Percentiles rank a stretch among this genome's conserved stretches.
These are phyloP conservation scores for Paulownia fortunei DNA, from an alignment of 257 asterid species.

Conservation along the genomic window DNA sequence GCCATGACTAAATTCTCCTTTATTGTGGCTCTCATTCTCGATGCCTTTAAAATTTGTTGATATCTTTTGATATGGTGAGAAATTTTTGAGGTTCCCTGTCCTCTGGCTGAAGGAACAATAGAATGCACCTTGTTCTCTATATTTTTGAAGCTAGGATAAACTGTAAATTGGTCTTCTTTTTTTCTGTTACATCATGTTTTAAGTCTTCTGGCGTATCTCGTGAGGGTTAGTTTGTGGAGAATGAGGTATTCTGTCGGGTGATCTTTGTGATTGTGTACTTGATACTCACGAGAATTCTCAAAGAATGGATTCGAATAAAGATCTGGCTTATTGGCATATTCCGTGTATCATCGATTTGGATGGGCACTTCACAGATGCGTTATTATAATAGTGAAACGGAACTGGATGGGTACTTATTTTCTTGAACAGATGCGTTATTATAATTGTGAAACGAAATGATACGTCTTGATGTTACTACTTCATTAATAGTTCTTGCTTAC, in stretches of 20 bases:
- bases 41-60: too few relatives aligned
- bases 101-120: neutral
- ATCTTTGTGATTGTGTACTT: neutral
- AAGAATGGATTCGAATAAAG: neutral
- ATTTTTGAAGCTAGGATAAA: neutral
- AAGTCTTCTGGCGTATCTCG: neutral
- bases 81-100: too few relatives aligned
- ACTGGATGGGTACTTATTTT: neutral
- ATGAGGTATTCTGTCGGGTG: neutral
- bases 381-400: neutral
- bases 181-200: neutral
- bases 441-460: neutral
- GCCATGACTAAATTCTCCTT: neutral
- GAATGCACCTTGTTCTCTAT: neutral
- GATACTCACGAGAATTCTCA: neutral
- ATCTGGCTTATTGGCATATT: slow-evolving; percentile 33
- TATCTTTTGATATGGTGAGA: neutral
- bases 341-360: neutral
- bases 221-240: neutral
- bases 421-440: neutral
- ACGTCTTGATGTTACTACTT: neutral
- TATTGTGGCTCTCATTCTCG: neutral
- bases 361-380: neutral
- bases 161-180: too few relatives aligned
- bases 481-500: neutral